Percentiles rank a stretch among this genome's conserved stretches.
These are phyloP conservation scores for Solanum ossicruentum DNA, from an alignment of 257 asterid genomes.

Conservation along the genomic window DNA sequence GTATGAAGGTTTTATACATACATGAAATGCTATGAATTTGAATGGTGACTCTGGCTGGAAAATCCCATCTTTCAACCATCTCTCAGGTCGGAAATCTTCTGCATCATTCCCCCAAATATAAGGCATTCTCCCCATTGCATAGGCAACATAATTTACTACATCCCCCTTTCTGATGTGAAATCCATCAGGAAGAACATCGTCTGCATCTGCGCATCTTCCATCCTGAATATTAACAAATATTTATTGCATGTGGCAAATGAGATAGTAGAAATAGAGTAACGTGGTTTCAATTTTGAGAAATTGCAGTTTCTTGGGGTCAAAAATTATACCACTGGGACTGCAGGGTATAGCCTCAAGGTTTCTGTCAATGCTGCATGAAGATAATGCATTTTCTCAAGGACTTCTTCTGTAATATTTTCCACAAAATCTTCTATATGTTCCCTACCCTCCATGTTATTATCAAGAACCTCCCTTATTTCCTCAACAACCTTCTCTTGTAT, in stretches of 20 bases:
- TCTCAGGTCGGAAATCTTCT: constrained; percentile 45
- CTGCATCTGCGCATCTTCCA: constrained; percentile 58
- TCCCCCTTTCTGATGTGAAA: constrained; percentile 50
- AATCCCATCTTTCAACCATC: constrained; percentile 57
- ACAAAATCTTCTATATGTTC: constrained; percentile 19
- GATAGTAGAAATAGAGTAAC: background rate
- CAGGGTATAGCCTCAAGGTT: constrained; percentile 49
- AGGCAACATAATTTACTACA: constrained; percentile 42
- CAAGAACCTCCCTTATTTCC: constrained; percentile 17
- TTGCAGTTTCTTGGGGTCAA: background rate
- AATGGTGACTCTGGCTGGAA: constrained; percentile 61
- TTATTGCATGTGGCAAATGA: background rate
- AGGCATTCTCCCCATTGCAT: constrained; percentile 70
- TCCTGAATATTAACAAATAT: constrained; percentile 20
- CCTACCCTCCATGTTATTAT: background rate
- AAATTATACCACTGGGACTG: constrained; percentile 40
- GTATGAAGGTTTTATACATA: background rate
- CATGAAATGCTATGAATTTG: constrained; percentile 66
- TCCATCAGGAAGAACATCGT: constrained; percentile 69
- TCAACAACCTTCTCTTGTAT: constrained; percentile 41
- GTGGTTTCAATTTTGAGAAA: background rate
- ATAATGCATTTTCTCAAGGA: constrained; percentile 32
- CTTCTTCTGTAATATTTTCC: constrained; percentile 23
- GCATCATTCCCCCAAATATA: constrained; percentile 67
- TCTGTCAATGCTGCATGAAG: constrained; percentile 26